A percentile compares a stretch with the other conserved stretches of the same genome.
These are phyloP conservation scores for Alternaria longipes DNA, from an alignment of 2,329 filamentous ascomycete species.

Conservation along the genomic window DNA sequence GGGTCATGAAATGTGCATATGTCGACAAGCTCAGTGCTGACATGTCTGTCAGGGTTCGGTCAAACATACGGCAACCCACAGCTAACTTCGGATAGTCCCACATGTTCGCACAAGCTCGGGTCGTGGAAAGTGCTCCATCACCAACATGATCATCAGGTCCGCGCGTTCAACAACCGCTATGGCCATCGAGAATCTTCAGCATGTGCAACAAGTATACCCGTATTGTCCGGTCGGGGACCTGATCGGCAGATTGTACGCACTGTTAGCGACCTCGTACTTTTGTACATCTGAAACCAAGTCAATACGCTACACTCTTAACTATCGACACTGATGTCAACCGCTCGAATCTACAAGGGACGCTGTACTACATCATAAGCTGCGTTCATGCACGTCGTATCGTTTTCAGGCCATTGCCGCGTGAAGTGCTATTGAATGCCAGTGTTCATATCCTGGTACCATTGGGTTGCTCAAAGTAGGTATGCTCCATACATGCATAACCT, in stretches of 20 bases:
- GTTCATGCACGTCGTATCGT: not conserved
- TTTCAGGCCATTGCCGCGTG: not conserved
- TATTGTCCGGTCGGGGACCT: not conserved
- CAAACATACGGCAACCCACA: slow-evolving; percentile 5
- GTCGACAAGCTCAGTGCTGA: not conserved
- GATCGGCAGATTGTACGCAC: not conserved
- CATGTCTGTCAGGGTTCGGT: not conserved
- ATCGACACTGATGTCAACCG: not conserved
- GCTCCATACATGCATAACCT: not conserved
- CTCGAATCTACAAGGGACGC: not conserved
- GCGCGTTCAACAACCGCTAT: not conserved
- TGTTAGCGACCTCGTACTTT: not conserved
- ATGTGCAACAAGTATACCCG: not conserved
- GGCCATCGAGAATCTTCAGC: not conserved
- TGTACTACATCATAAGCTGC: slow-evolving; percentile 4
- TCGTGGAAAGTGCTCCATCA: not conserved
- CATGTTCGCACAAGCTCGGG: not conserved
- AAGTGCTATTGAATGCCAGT: not conserved
- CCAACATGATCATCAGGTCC: not conserved
- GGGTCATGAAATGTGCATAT: not conserved
- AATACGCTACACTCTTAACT: not conserved
- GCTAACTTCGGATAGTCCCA: not conserved
- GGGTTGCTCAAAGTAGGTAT: not conserved
- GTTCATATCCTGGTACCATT: not conserved
- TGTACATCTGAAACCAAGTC: not conserved